Evolutionary conservation across 306 rosid genomes (phyloP), one percentile per base, ranked within the genome.

Genomic region (Begonia loranthoides): DNA sequence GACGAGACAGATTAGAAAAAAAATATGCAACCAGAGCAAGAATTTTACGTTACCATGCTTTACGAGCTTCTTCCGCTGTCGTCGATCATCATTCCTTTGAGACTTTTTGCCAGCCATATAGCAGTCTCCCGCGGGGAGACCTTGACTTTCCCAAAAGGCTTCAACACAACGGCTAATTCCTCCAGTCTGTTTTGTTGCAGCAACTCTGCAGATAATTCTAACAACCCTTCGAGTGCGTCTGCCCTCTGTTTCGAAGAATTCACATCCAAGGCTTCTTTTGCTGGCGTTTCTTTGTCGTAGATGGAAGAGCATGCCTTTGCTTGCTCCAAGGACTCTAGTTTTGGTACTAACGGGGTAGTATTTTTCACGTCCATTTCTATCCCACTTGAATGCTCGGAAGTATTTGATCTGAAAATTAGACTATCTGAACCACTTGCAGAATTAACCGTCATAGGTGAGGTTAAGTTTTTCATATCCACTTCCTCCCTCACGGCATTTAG

Each of bases 71-170:
- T 76, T 49, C 69, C 84, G n/a, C 55, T 74, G 45, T 92, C 99
- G 39, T 86, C 94, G 0, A 60, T 76, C 94, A 74, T 80, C 94
- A 86, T 86, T 80, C 96, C 96, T 69, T 92, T 86, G 15, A 92
- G 90, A 70, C 99, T 92, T 72, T 61, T 92, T 2, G 99, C 99
- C 52, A 92, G 73, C 99, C 99, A 92, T 69, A 92, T 92, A 13
- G 96, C 99, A 1, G 99, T 86, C 78, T 92, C 99, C 67, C 96
- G 80, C 11, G 99, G 99, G 19, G 99, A 86, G 45, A 87, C 96
- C 65, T 86, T 90, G 54, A 78, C 93, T 75, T 83, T 92, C 45
- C 99, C 99, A 13, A 92, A 92, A 28, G 99, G 99, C 74, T 77
- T 86, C 60, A 92, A 67, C 40, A 92, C 96, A 63, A 90, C 82